Conservation (phyloP, 148 eudicot genomes). For the Rhododendron vialii region DNA sequence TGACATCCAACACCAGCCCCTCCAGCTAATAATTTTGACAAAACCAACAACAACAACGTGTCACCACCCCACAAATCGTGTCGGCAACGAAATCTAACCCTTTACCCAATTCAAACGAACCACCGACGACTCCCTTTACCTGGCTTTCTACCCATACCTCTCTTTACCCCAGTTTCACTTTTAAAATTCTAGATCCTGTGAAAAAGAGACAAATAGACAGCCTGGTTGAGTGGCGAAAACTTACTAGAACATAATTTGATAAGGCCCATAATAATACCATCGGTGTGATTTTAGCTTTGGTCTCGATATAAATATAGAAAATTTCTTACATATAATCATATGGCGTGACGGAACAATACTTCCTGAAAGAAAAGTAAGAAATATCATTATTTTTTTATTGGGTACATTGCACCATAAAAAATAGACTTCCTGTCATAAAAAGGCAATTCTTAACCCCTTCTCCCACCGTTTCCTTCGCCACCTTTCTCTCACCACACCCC, state of each 20-base stretch:
- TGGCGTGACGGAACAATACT: no score
- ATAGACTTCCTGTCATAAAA: background rate
- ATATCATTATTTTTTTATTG: background rate
- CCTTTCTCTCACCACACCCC: constrained; percentile 30
- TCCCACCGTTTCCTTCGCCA: constrained; percentile 19
- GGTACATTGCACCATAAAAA: background rate
- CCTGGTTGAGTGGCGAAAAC: no score
- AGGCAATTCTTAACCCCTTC: background rate
- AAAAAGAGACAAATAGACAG: no score
- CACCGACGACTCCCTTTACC: background rate
- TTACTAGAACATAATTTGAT: no score
- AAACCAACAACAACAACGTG: background rate
- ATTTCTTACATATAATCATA: no score
- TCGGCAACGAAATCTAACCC: background rate
- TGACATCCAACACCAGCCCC: background rate
- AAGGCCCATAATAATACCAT: no score
- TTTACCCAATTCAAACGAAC: background rate
- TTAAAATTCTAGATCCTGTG: no score
- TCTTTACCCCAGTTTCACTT: no score
- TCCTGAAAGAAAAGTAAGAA: no score
- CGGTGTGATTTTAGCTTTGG: no score
- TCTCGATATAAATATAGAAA: no score
- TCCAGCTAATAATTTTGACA: background rate
- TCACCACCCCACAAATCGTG: background rate
- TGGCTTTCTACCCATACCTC: background rate